A percentile compares a stretch with the other conserved stretches of the same genome.
phyloP scores from a whole-genome alignment of 2,329 filamentous ascomycete species.

The Hypoxylon sp. region DNA sequence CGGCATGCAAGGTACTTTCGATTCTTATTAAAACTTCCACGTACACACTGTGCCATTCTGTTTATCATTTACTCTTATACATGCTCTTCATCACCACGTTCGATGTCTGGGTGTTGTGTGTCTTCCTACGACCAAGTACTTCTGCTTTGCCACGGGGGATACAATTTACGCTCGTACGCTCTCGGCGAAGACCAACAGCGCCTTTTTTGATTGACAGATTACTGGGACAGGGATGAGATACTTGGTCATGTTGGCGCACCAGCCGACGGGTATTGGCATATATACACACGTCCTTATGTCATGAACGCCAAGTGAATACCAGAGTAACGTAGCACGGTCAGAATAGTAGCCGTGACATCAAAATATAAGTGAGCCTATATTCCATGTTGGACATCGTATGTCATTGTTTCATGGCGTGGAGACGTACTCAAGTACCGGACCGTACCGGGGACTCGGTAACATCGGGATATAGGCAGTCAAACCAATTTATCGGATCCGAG shows the following conservation, averaged over 20 bases:
- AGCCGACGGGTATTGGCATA: background rate
- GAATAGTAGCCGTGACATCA: no score
- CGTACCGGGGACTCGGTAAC: conserved; percentile 1
- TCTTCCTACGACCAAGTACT: background rate
- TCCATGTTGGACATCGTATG: conserved; percentile 1
- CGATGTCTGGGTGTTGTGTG: background rate
- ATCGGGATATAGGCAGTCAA: background rate
- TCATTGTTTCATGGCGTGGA: background rate
- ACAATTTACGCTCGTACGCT: background rate
- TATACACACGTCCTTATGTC: no score
- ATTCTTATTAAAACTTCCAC: background rate
- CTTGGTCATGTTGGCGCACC: background rate
- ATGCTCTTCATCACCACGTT: background rate
- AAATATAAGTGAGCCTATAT: background rate
- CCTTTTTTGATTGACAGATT: background rate
- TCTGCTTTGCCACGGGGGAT: conserved; percentile 2
- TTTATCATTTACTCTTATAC: background rate
- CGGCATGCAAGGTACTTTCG: conserved; percentile 24
- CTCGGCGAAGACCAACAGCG: background rate
- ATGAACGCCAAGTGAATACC: no score
- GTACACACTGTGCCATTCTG: background rate
- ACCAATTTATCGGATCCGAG: conserved; percentile 8
- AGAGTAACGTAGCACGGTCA: no score
- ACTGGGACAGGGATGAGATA: background rate
- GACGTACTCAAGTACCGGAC: background rate